Percentiles rank a stretch among this genome's conserved stretches.
Evolutionary conservation across 768 basidiomycete genomes (phyloP).

Genomic region (Boletus reticuloceps): DNA sequence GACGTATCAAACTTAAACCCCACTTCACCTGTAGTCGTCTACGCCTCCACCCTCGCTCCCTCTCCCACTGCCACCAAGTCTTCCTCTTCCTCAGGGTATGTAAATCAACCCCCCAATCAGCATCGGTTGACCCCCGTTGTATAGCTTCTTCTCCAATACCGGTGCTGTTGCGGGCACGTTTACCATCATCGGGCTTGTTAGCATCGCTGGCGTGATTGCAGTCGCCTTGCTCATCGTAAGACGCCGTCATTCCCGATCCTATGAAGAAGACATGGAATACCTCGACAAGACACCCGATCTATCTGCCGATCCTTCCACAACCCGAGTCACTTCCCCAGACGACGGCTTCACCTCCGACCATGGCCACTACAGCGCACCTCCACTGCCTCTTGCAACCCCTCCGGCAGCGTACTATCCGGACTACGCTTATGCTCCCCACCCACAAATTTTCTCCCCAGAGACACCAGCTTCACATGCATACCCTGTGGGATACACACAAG

Average conservation of each 20-base stretch:
- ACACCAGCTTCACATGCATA: neutral
- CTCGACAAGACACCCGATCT: slow-evolving; percentile 21
- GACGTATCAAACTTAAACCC: neutral
- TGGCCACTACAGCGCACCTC: slow-evolving; percentile 20
- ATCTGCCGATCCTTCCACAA: slow-evolving; percentile 10
- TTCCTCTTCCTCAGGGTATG: slow-evolving; percentile 24
- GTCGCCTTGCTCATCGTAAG: slow-evolving; percentile 27
- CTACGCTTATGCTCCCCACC: slow-evolving; percentile 12
- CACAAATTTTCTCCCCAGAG: slow-evolving; percentile 5
- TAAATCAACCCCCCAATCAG: neutral
- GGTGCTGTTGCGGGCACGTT: slow-evolving; percentile 48
- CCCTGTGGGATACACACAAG: slow-evolving; percentile 7
- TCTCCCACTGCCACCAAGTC: slow-evolving; percentile 9
- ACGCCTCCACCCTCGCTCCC: slow-evolving; percentile 4
- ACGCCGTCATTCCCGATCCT: slow-evolving; percentile 25
- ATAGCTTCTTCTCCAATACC: slow-evolving; percentile 47
- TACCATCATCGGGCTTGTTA: slow-evolving; percentile 38
- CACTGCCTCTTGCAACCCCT: slow-evolving; percentile 14
- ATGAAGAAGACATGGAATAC: slow-evolving; percentile 30
- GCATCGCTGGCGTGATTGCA: slow-evolving; percentile 31
- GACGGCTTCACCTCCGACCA: slow-evolving; percentile 21
- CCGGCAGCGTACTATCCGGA: slow-evolving; percentile 25
- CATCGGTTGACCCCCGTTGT: neutral
- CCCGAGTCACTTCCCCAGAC: slow-evolving; percentile 7
- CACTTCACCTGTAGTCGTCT: neutral